These are phyloP conservation scores for Glaciozyma antarctica DNA, from an alignment of 768 basidiomycete genomes.

Conservation along the genomic window DNA sequence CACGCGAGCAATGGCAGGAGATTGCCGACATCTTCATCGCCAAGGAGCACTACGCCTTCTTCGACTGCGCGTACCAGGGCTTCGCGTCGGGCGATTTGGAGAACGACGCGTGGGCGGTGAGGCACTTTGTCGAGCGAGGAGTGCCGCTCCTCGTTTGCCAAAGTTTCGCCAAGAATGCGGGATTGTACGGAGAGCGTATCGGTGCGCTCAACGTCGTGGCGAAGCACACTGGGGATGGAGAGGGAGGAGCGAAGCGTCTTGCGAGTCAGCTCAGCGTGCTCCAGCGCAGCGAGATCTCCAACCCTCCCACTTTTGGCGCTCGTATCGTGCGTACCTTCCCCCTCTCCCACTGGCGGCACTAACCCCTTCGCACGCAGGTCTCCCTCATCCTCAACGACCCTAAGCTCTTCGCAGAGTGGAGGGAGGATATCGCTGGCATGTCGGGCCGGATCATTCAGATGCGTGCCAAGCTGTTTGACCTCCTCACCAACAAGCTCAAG, in stretches of 20 bases:
- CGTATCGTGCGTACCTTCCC: conserved; percentile 58
- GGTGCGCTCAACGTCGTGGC: conserved; percentile 78
- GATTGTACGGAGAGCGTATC: conserved; percentile 94
- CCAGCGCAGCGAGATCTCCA: conserved; percentile 94
- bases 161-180: conserved; percentile 99
- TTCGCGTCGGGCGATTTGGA: conserved; percentile 89
- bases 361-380: background rate
- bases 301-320: conserved; percentile 86
- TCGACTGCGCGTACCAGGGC: conserved; percentile 87
- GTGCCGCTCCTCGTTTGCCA: conserved; percentile 81
- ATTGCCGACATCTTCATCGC: conserved; percentile 71
- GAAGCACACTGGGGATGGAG: conserved; percentile 44
- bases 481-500: conserved; percentile 63
- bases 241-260: conserved; percentile 68
- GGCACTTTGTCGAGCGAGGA: conserved; percentile 81
- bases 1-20: conserved; percentile 80
- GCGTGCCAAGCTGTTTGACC: conserved; percentile 70
- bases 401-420: conserved; percentile 77
- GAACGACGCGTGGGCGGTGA: conserved; percentile 89
- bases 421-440: conserved; percentile 50
- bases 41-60: conserved; percentile 76
- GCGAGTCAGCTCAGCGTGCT: conserved; percentile 93
- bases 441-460: conserved; percentile 88
- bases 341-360: background rate
- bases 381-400: conserved; percentile 57